Conservation (phyloP, 2,329 filamentous ascomycete species). For the Emergomyces orientalis region DNA sequence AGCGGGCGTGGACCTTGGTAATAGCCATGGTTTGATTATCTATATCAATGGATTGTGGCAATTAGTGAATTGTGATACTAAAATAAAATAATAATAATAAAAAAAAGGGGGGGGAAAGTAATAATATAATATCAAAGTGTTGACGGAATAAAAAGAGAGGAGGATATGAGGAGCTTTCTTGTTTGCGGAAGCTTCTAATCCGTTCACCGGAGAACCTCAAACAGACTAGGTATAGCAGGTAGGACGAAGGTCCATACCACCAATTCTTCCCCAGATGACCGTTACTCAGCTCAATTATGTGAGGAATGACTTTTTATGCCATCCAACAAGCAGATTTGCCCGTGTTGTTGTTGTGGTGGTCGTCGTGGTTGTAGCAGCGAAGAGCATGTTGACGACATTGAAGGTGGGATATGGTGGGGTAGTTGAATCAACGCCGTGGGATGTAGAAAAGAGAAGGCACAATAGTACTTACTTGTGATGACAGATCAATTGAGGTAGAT, state of each 20-base stretch:
- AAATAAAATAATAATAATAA: too few species aligned
- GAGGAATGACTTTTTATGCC: background rate
- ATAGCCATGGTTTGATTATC: constrained; percentile 60
- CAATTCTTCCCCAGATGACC: background rate
- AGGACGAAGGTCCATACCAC: background rate
- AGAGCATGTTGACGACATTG: background rate
- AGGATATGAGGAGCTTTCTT: background rate
- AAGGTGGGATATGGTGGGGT: constrained; percentile 1
- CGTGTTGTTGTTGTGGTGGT: background rate
- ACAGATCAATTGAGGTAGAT: constrained; percentile 6
- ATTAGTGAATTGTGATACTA: constrained; percentile 4
- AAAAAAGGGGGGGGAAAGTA: background rate
- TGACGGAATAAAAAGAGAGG: background rate
- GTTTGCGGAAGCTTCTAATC: background rate
- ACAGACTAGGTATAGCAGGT: background rate
- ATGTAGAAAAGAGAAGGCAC: background rate
- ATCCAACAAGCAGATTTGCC: background rate
- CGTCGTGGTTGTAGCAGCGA: background rate
- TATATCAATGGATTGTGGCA: constrained; percentile 6
- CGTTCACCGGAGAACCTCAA: constrained; percentile 6
- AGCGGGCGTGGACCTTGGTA: constrained; percentile 82
- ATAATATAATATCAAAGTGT: background rate
- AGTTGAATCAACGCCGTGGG: background rate
- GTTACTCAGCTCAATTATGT: background rate
- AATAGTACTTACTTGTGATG: constrained; percentile 1